Evolutionary conservation across 371 early-diverging fungal genomes (phyloP), one percentile per base, ranked within the genome.

Genomic region (Parasitella parasitica): DNA sequence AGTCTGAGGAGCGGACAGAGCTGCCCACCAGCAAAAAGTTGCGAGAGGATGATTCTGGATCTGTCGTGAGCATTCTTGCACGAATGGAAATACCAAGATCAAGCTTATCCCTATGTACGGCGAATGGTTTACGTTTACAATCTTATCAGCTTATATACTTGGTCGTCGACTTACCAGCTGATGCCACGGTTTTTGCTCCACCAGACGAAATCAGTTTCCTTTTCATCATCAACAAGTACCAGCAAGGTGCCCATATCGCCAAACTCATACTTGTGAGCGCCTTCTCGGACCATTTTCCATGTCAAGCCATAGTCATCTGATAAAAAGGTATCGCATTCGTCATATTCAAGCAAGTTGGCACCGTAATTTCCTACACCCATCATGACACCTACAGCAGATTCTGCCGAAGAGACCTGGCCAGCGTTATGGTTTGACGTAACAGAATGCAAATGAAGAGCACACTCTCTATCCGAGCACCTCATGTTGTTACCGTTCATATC

Each of bases 361-460:
- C 97, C 96, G 12, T 94, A 96, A 61, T 84, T 91, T 7, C 98
- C 98, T 8, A 97, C 94, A 18, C 94, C 98, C 80, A 96, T 77
- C 35, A 96, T 69, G 9, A 94, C 76, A 39, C 98, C 98, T 0
- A 96, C 87, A 11, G 96, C 90, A 5, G 87, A 76, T 30, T 78
- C 63, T 0, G 90, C 82, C 4, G 93, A 89, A 64, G 89, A 92
- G 0, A 94, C 78, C 26, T 82, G 81, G 6, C 95, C 95, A 8
- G 75, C 60, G 53, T 87, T 81, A 32, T 76, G 79, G 4, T 78
- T 71, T 0, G 85, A 73, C 2, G 94, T 94, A n/a, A 93, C 84
- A 4, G 94, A 93, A 61, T 95, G 94, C 27, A 97, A 73, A 71
- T 96, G 94, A 57, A 97, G 78, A 13, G 89, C 74, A 69, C 97